A percentile compares a stretch with the other conserved stretches of the same genome.
Conservation (phyloP, 2,329 filamentous ascomycete genomes). For the Fusarium fujikuroi region DNA sequence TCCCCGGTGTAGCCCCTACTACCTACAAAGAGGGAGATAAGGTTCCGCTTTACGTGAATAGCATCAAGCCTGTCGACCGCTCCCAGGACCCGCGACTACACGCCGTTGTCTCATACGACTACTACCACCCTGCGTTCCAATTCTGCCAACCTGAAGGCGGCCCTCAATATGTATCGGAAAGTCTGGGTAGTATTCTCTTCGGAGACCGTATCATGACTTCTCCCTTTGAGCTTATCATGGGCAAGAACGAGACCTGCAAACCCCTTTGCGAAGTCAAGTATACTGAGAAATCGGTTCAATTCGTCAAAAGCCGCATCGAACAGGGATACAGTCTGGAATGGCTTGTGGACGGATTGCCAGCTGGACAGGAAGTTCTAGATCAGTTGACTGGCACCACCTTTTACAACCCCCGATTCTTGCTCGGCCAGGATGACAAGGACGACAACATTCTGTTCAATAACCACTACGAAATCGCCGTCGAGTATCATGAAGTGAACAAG, state of each 20-base stretch:
- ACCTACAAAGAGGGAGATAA: slow-evolving; percentile 84
- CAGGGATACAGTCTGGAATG: slow-evolving; percentile 94
- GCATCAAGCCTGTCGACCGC: slow-evolving; percentile 85
- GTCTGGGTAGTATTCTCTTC: slow-evolving; percentile 92
- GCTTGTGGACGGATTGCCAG: slow-evolving; percentile 93
- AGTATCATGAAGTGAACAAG: slow-evolving; percentile 84
- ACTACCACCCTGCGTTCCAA: slow-evolving; percentile 88
- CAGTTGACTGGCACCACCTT: slow-evolving; percentile 80
- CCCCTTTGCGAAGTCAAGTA: slow-evolving; percentile 75
- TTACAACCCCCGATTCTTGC: slow-evolving; percentile 90
- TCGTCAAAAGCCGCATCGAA: slow-evolving; percentile 83
- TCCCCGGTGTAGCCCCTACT: slow-evolving; percentile 93
- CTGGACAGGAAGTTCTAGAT: slow-evolving; percentile 84
- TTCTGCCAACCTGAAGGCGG: slow-evolving; percentile 86
- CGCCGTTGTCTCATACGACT: slow-evolving; percentile 95
- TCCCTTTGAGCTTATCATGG: slow-evolving; percentile 90
- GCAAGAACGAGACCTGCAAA: slow-evolving; percentile 87
- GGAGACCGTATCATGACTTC: slow-evolving; percentile 98
- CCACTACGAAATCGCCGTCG: slow-evolving; percentile 93
- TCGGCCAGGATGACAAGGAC: slow-evolving; percentile 69
- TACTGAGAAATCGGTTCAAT: slow-evolving; percentile 73
- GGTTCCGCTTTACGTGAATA: slow-evolving; percentile 92
- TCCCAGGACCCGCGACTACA: slow-evolving; percentile 82
- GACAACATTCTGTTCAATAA: slow-evolving; percentile 80
- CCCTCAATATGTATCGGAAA: slow-evolving; percentile 81